Base-by-base conservation (phyloP, 257 asterid genomes). In the Rauvolfia tetraphylla region DNA sequence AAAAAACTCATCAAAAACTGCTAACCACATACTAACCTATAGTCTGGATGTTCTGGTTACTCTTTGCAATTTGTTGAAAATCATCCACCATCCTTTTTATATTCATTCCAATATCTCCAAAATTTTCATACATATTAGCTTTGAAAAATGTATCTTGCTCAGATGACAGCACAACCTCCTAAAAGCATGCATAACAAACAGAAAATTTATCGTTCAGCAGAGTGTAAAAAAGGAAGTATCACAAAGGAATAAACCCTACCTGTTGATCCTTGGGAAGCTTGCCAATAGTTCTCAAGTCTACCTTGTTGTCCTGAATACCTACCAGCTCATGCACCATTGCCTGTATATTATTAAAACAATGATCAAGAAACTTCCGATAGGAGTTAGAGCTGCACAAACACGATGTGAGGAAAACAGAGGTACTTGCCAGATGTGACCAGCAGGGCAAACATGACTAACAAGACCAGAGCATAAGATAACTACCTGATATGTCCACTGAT, bases 401-500 rank as follows among this genome's bases (percentile, higher is more conserved):
- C 5, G 22, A 75, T n/a, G 12, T 73, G 1, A 65, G 38, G 14
- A n/a, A 72, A 76, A 66, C 6, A 25, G 34, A 36, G 49, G 71
- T 20, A 68, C 68, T 62, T 34, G 61, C 67, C 68, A 58, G 66
- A 34, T 57, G 58, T 59, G 59, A 56, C 12, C 38, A 8, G 31
- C 57, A 61, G 71, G 78, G 71, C 58, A 58, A 66, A 31, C 68
- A 20, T 42, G 61, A 46, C 11, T 22, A 69, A 17, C 2, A 62
- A 49, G 75, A 56, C 23, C 25, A 72, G 13, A 68, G 41, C 56
- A 75, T 38, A 68, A 54, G 56, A n/a, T 69, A 46, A 75, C 57
- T 82, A 93, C 99, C 99, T 95, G 99, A 87, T 91, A 95, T 25
- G 99, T 92, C 99, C 99, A 95, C 75, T 92, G 99, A 83, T 95